These are phyloP conservation scores for Bipolaris gigantea DNA, from an alignment of 2,329 filamentous ascomycete species.

Conservation along the genomic window DNA sequence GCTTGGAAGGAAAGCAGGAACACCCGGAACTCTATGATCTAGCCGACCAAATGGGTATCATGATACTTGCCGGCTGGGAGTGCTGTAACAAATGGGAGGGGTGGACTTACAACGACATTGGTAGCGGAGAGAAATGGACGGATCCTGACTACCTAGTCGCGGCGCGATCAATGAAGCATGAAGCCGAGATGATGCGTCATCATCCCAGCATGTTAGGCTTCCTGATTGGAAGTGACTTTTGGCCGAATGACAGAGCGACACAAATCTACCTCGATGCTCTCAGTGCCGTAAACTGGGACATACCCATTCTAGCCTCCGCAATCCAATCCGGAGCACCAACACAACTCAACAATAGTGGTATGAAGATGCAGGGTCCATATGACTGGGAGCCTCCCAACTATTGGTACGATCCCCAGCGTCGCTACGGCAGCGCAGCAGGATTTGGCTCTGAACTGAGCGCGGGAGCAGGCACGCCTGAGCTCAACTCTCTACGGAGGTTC, in stretches of 20 bases:
- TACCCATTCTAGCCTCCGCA: constrained; percentile 61
- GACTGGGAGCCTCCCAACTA: constrained; percentile 69
- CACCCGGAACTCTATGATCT: constrained; percentile 63
- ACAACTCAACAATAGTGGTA: constrained; percentile 58
- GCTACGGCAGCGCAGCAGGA: constrained; percentile 61
- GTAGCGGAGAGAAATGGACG: constrained; percentile 51
- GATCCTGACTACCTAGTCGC: constrained; percentile 60
- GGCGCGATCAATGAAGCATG: constrained; percentile 60
- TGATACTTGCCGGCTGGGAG: constrained; percentile 66
- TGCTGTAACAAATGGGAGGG: constrained; percentile 71
- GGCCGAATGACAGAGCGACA: constrained; percentile 62
- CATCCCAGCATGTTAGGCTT: constrained; percentile 63
- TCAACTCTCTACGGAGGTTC: constrained; percentile 58
- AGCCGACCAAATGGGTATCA: constrained; percentile 61
- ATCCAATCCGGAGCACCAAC: constrained; percentile 58
- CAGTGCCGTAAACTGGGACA: constrained; percentile 56
- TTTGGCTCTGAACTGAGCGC: constrained; percentile 66
- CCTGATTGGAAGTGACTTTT: constrained; percentile 64
- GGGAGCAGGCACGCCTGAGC: constrained; percentile 64
- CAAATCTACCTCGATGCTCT: constrained; percentile 57
- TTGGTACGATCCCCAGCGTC: constrained; percentile 59
- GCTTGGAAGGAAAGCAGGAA: constrained; percentile 67
- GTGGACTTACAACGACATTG: constrained; percentile 64
- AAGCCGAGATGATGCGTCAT: constrained; percentile 61
- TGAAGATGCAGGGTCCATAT: constrained; percentile 69